A percentile compares a stretch with the other conserved stretches of the same genome.
Conservation (phyloP, 2,329 filamentous ascomycete species). For the Biscogniauxia sp. region DNA sequence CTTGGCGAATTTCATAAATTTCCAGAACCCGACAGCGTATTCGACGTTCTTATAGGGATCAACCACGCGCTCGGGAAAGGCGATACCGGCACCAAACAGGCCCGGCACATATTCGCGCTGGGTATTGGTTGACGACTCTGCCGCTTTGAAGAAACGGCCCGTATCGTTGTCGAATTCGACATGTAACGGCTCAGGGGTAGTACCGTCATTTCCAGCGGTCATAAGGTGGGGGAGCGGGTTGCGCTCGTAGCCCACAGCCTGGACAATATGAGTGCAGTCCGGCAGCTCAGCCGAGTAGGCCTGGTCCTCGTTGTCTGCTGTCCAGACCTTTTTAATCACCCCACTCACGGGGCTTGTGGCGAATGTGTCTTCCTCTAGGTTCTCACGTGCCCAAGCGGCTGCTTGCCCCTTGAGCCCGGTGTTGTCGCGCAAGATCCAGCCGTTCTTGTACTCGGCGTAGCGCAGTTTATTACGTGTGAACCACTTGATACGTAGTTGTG, state of each 20-base stretch:
- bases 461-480: constrained; percentile 59
- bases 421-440: constrained; percentile 64
- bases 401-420: constrained; percentile 63
- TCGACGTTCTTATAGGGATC: constrained; percentile 62
- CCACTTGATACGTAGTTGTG: constrained; percentile 56
- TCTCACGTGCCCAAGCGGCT: constrained; percentile 56
- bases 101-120: constrained; percentile 44
- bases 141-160: constrained; percentile 46
- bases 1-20: constrained; percentile 64
- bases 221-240: constrained; percentile 48
- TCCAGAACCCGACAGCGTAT: constrained; percentile 60
- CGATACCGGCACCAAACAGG: constrained; percentile 61
- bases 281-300: constrained; percentile 47
- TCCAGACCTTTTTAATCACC: constrained; percentile 47
- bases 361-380: constrained; percentile 54
- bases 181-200: constrained; percentile 7
- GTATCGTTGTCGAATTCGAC: constrained; percentile 34
- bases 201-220: constrained; percentile 32
- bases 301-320: constrained; percentile 40
- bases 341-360: constrained; percentile 43
- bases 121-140: constrained; percentile 23
- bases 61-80: constrained; percentile 58
- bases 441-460: constrained; percentile 61
- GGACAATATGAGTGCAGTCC: constrained; percentile 50
- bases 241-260: constrained; percentile 57